Conservation (phyloP, 305 asterid genomes). For the Euphrasia arctica region DNA sequence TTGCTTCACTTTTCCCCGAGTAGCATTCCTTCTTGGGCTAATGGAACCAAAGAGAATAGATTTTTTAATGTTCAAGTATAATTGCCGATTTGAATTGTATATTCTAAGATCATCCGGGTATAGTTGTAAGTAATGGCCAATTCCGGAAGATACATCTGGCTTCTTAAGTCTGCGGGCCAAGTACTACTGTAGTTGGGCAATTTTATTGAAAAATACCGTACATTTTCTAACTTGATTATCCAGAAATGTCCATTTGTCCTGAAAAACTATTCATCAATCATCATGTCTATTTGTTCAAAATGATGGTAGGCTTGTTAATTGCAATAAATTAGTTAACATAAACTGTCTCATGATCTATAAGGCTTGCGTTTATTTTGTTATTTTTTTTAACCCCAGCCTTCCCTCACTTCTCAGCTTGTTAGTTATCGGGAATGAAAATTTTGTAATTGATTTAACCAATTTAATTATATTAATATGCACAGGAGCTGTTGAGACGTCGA, state of each 20-base stretch:
- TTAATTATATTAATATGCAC: constrained; percentile 22
- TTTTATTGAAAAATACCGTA: background rate
- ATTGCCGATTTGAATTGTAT: constrained; percentile 3
- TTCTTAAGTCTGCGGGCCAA: no score
- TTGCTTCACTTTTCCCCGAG: background rate
- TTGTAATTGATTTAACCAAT: background rate
- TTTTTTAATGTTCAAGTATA: background rate
- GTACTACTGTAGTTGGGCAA: background rate
- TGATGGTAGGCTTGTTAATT: background rate
- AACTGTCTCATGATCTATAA: background rate
- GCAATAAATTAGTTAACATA: background rate
- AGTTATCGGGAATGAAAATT: background rate
- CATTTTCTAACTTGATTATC: no score
- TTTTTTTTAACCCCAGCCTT: no score
- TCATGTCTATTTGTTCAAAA: no score
- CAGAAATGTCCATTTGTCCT: no score
- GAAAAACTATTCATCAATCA: no score
- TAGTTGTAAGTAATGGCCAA: constrained; percentile 2
- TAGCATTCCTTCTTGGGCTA: constrained; percentile 1
- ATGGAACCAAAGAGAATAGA: background rate
- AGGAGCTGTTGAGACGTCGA: constrained; percentile 57
- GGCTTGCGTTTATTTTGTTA: background rate
- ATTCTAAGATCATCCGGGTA: background rate
- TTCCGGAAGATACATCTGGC: constrained; percentile 8
- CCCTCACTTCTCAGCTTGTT: background rate